Evolutionary conservation across 2,329 filamentous ascomycete species (phyloP), one percentile per base, ranked within the genome.

Genomic region (Raffaelea deltoideospora): DNA sequence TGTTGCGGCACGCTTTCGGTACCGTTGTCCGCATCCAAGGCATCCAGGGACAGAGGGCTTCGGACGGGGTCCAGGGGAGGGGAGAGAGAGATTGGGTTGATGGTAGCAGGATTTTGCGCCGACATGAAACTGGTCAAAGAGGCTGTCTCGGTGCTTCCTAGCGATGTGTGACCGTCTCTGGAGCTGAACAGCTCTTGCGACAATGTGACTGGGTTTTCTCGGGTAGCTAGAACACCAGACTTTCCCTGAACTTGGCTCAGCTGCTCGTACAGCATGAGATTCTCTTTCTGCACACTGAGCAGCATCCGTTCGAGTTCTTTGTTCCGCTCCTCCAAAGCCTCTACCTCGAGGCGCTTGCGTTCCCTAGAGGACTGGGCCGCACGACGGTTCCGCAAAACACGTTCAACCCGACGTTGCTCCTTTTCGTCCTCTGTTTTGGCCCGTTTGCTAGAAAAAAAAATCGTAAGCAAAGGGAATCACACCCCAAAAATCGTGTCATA

Each of bases 351-450:
- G 39, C 87, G 75, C 69, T 95, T 94, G 41, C 87, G 81, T 59
- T 98, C 90, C 35, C 90, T 72, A 4, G 90, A 98, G 41, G 92
- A 95, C 67, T 96, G 90, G 29, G 90, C 90, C 32, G 90, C 90
- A 41, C 87, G 83, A 46, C 90, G 84, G 55, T 98, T 98, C 31
- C 90, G 80, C 49, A 96, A 84, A 46, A 98, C 90, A 43, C 90
- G 84, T 65, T 98, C 90, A 38, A 96, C 92, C 43, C 90, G 82
- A 31, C 90, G 81, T 60, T 98, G 90, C 61, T 96, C 90, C 64
- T 98, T 98, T 61, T 98, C 90, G 52, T 95, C 90, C 51, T 93
- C 88, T 3, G 90, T 98, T 72, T 96, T 98, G 49, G 90, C 90
- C 43, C 90, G 85, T 74, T 98, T 98, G 47, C 82, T 85, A 18